phyloP scores from a whole-genome alignment of 1,284 basidiomycete genomes.

The Cutaneotrichosporon cutaneum region DNA sequence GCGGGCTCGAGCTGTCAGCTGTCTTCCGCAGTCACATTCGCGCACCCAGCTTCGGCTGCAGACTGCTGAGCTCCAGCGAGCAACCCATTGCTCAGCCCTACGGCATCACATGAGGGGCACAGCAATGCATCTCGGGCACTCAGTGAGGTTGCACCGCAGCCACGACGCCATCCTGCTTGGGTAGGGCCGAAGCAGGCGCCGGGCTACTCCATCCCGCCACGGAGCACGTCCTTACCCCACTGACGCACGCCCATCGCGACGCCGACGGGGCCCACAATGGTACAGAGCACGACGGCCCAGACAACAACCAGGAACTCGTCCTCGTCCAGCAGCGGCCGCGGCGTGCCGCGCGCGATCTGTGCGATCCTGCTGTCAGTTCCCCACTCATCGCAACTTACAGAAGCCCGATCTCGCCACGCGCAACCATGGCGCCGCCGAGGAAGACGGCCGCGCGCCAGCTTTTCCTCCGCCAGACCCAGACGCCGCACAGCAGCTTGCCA shows the following conservation, averaged over 20 bases:
- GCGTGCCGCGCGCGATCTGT: constrained; percentile 35
- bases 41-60: no score
- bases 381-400: constrained; percentile 41
- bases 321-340: constrained; percentile 45
- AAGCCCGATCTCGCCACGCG: constrained; percentile 60
- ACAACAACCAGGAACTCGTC: constrained; percentile 56
- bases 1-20: no score
- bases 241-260: constrained; percentile 53
- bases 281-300: constrained; percentile 60
- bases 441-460: constrained; percentile 38
- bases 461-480: constrained; percentile 38
- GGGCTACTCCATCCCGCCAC: constrained; percentile 42
- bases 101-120: no score
- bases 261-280: constrained; percentile 56
- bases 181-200: no score
- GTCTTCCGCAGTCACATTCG: no score
- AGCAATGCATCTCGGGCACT: no score
- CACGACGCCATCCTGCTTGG: no score
- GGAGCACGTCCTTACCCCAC: constrained; percentile 39
- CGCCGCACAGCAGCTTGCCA: constrained; percentile 55
- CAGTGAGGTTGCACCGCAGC: no score
- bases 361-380: constrained; percentile 28
- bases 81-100: no score
- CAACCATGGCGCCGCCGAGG: constrained; percentile 57
- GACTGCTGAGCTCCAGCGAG: no score